Conservation (phyloP, 2,329 filamentous ascomycete genomes). For the Penicillium sp. region DNA sequence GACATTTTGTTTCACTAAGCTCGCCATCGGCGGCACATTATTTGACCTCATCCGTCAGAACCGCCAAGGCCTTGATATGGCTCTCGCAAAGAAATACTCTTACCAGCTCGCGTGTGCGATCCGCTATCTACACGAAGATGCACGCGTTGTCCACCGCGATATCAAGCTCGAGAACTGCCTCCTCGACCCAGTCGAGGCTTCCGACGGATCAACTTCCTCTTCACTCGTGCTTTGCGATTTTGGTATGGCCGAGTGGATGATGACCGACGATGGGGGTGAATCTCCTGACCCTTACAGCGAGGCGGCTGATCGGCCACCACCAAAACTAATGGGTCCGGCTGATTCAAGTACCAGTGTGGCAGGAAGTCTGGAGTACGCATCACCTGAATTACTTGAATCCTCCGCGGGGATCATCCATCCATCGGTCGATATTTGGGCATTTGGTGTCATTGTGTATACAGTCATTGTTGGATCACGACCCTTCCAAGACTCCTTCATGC, state of each 20-base stretch:
- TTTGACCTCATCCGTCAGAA: slow-evolving; percentile 57
- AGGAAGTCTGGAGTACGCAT: slow-evolving; percentile 54
- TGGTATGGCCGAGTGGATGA: slow-evolving; percentile 63
- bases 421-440: slow-evolving; percentile 62
- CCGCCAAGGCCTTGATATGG: slow-evolving; percentile 46
- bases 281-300: slow-evolving; percentile 47
- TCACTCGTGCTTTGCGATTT: slow-evolving; percentile 62
- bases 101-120: slow-evolving; percentile 60
- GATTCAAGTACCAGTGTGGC: slow-evolving; percentile 54
- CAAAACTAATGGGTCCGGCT: slow-evolving; percentile 49
- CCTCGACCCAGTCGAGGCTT: slow-evolving; percentile 48
- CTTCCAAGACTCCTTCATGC: slow-evolving; percentile 56
- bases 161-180: slow-evolving; percentile 66
- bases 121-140: slow-evolving; percentile 62
- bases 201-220: slow-evolving; percentile 47
- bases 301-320: slow-evolving; percentile 43
- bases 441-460: slow-evolving; percentile 58
- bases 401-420: slow-evolving; percentile 40
- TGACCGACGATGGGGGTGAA: slow-evolving; percentile 48
- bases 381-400: slow-evolving; percentile 42
- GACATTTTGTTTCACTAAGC: slow-evolving; percentile 62
- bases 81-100: slow-evolving; percentile 54
- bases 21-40: slow-evolving; percentile 59
- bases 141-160: slow-evolving; percentile 60
- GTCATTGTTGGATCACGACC: slow-evolving; percentile 57